Evolutionary conservation across 441 rosid species (phyloP).

Genomic region (Populus tomentosa): DNA sequence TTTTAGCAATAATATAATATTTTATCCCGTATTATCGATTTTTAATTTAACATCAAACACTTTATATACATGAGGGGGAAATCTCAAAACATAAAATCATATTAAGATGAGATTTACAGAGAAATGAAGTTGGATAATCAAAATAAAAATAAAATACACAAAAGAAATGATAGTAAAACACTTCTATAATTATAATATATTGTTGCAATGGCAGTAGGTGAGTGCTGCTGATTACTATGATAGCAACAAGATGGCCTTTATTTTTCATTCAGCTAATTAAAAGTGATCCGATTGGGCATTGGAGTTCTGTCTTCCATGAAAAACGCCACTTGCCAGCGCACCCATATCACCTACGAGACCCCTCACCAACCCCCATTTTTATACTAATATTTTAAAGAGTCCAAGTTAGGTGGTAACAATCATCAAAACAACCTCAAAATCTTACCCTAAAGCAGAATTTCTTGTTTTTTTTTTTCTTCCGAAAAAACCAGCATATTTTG

Average conservation of each 20-base stretch:
- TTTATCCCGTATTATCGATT: too few relatives aligned
- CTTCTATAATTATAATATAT: neutral
- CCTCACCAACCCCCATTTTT: slow-evolving; percentile 17
- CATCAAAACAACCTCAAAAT: neutral
- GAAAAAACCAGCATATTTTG: too few relatives aligned
- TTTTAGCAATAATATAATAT: too few relatives aligned
- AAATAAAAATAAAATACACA: too few relatives aligned
- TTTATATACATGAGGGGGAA: too few relatives aligned
- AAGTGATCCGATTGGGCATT: slow-evolving; percentile 19
- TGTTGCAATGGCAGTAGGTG: neutral
- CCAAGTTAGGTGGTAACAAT: neutral
- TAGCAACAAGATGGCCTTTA: neutral
- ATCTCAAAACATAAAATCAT: too few relatives aligned
- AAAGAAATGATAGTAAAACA: too few relatives aligned
- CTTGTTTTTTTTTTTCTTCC: too few relatives aligned
- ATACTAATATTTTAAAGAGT: neutral
- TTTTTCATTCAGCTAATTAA: neutral
- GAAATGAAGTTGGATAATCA: too few relatives aligned
- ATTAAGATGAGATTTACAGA: too few relatives aligned
- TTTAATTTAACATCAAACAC: too few relatives aligned
- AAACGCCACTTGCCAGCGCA: neutral
- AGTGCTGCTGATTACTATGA: neutral
- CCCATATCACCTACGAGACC: neutral
- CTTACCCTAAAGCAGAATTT: neutral
- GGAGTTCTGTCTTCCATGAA: slow-evolving; percentile 4